Percentiles rank a stretch among this genome's conserved stretches.
Conservation (phyloP, 192 early-diverging fungal species). For the Coemansia sp. region DNA sequence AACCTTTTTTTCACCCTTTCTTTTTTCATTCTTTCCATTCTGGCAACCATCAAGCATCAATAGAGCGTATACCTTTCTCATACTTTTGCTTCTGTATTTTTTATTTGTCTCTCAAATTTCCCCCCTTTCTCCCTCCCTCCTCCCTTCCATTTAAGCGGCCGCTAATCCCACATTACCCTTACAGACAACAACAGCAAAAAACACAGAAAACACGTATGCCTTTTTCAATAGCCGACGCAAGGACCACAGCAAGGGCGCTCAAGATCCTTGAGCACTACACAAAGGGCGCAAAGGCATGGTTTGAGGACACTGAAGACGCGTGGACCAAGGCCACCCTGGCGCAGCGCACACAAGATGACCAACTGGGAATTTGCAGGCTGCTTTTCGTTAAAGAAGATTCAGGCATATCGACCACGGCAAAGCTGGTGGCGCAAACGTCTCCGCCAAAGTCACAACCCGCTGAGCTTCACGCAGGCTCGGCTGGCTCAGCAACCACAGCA, state of each 20-base stretch:
- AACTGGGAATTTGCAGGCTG: slow-evolving; percentile 41
- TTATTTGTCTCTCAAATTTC: not conserved
- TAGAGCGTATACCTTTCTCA: slow-evolving; percentile 9
- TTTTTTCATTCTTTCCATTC: slow-evolving; percentile 10
- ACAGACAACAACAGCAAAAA: not conserved
- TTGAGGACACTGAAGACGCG: slow-evolving; percentile 80
- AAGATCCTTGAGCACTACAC: slow-evolving; percentile 66
- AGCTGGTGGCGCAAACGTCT: slow-evolving; percentile 41
- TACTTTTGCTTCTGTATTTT: slow-evolving; percentile 10
- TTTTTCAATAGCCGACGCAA: slow-evolving; percentile 30
- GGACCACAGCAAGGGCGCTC: slow-evolving; percentile 40
- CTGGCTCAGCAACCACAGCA: not conserved
- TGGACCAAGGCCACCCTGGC: slow-evolving; percentile 73
- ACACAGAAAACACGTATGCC: slow-evolving; percentile 22
- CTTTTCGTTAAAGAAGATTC: slow-evolving; percentile 48
- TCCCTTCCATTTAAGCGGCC: not conserved
- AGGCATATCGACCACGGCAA: slow-evolving; percentile 30
- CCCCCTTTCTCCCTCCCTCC: not conserved
- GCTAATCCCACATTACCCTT: not conserved
- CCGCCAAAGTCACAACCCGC: slow-evolving; percentile 13
- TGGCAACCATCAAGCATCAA: slow-evolving; percentile 2
- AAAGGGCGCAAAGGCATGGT: slow-evolving; percentile 83
- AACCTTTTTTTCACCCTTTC: slow-evolving; percentile 1
- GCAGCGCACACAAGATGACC: slow-evolving; percentile 43
- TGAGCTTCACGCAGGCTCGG: slow-evolving; percentile 7